Percentiles rank a stretch among this genome's conserved stretches.
Evolutionary conservation across 495 filamentous ascomycete species (phyloP).

Genomic region (Hyaloscypha bicolor): DNA sequence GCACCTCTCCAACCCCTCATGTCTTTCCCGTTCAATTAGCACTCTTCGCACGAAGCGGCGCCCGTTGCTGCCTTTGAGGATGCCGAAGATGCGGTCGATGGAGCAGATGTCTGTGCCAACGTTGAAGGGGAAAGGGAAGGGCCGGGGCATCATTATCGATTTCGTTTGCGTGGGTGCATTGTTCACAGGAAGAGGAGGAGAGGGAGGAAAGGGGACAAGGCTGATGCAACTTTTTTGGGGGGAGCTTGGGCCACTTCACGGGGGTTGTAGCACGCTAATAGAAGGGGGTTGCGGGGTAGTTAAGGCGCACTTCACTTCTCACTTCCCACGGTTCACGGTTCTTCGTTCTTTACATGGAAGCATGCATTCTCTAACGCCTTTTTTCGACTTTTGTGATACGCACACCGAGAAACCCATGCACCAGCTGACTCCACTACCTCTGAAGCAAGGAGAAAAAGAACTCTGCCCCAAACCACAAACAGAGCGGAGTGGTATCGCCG

Average conservation of each 20-base stretch:
- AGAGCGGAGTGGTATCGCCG: slow-evolving; percentile 14
- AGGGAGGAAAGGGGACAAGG: background rate
- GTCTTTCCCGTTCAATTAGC: slow-evolving; percentile 13
- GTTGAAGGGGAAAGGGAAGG: slow-evolving; percentile 49
- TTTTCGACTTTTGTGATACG: background rate
- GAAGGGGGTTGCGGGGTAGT: background rate
- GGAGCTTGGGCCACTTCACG: slow-evolving; percentile 18
- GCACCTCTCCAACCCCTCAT: background rate
- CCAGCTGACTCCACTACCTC: background rate
- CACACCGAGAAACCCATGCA: background rate
- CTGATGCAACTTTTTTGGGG: background rate
- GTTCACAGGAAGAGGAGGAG: background rate
- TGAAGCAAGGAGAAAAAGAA: background rate
- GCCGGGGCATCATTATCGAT: slow-evolving; percentile 19
- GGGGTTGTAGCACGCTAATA: background rate
- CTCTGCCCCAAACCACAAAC: background rate
- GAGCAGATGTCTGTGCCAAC: slow-evolving; percentile 62
- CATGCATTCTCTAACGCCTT: background rate
- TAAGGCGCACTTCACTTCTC: background rate
- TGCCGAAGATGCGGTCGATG: slow-evolving; percentile 45
- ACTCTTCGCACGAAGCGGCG: slow-evolving; percentile 7
- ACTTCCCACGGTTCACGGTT: background rate
- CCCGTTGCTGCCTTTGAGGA: slow-evolving; percentile 25
- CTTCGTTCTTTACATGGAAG: background rate
- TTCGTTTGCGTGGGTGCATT: background rate